Evolutionary conservation across 2,329 filamentous ascomycete genomes (phyloP), one percentile per base, ranked within the genome.

Genomic region (Aspergillus brasiliensis): DNA sequence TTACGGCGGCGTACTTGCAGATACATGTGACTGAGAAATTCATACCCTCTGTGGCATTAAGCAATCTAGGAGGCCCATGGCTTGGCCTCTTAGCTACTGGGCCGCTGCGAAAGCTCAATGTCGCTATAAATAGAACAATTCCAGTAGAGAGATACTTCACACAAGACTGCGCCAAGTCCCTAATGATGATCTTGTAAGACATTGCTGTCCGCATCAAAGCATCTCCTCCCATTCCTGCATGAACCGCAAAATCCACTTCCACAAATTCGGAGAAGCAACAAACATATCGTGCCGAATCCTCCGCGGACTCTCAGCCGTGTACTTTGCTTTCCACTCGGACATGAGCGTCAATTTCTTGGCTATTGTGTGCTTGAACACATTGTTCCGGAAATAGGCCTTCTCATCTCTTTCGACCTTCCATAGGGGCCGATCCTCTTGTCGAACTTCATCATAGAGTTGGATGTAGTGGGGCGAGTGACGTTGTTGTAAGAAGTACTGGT

Each of bases 231-330:
- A 67, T 31, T 66, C 63, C 15, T 60, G 48, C 31, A 63, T 40
- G 48, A 56, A 68, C 48, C 19, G 31, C 49, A 62, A 28, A 55
- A 68, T 60, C 66, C 60, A 67, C 40, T 64, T 68, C 65, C 60
- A 68, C 53, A 66, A 51, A n/a, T 57, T 51, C 2, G 65, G 51
- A 49, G 59, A 61, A 49, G 67, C 37, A 13, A 66, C 28, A 60
- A 67, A 69, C 56, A 66, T 61, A 21, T 65, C 53, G 40, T 61
- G 59, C 11, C 63, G 63, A 49, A 67, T 56, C 23, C 40, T 67
- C 23, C 27, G 58, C 23, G 15, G 38, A 27, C 60, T 19, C 8
- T 53, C 57, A 15, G 10, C 31, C 2, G 55, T 57, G 48, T 59
- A 65, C 25, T 59, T 46, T 52, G 34, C n/a, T 59, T 66, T 67